phyloP scores from a whole-genome alignment of 2,329 filamentous ascomycete species.

The Whalleya microplaca region DNA sequence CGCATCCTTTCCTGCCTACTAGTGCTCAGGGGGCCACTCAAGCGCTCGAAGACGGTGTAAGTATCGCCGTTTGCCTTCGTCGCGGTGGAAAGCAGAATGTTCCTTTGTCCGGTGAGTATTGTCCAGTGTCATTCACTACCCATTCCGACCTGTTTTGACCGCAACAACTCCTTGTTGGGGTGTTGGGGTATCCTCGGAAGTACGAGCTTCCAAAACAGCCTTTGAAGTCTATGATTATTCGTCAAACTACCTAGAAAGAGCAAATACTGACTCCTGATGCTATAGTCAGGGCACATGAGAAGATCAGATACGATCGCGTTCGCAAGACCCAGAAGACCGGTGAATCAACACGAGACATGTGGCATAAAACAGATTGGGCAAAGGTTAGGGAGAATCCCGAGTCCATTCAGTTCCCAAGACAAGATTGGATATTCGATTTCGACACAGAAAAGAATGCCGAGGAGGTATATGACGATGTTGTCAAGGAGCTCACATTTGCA shows the following conservation, averaged over 20 bases:
- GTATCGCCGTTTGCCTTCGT: constrained; percentile 49
- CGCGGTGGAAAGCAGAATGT: constrained; percentile 43
- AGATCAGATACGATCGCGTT: constrained; percentile 54
- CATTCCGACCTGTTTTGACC: no score
- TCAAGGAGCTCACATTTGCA: constrained; percentile 30
- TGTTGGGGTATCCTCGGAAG: no score
- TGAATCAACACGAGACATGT: constrained; percentile 53
- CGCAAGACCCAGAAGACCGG: constrained; percentile 54
- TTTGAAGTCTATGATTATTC: no score
- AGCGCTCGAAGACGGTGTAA: constrained; percentile 54
- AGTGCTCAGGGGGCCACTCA: constrained; percentile 54
- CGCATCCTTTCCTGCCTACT: constrained; percentile 54
- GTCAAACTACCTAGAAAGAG: no score
- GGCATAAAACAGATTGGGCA: constrained; percentile 59
- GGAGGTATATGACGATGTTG: constrained; percentile 41
- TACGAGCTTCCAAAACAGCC: no score
- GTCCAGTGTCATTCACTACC: no score
- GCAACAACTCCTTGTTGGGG: no score
- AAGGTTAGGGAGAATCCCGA: constrained; percentile 51
- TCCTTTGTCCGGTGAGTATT: no score
- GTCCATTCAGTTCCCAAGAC: constrained; percentile 51
- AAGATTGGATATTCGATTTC: constrained; percentile 56
- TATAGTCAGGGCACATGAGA: constrained; percentile 48
- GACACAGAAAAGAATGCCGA: constrained; percentile 53
- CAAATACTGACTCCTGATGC: no score